Evolutionary conservation across 805 yeast genomes (phyloP), one percentile per base, ranked within the genome.

Genomic region (Ogataea minuta): DNA sequence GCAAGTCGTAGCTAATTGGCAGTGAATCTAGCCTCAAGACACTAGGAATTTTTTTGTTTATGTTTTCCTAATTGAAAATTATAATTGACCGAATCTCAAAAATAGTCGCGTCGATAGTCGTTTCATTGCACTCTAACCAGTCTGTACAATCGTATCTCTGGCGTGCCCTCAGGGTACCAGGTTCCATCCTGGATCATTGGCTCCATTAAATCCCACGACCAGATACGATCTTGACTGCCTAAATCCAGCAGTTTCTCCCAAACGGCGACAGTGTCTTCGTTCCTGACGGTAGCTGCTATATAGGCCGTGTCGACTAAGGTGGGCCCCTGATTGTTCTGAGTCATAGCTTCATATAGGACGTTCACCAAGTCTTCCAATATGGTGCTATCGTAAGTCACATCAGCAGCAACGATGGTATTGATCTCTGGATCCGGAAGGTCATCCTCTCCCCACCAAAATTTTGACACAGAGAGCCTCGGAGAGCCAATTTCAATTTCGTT

Each of bases 271-370:
- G 88, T 81, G 2, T 62, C 69, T 16, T 60, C 68, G 39, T 84
- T 88, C 37, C 98, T 63, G 2, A 83, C 70, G 0, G 96, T 85
- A 4, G 95, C 91, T 2, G 95, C 81, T 11, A 90, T 71, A 30
- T 52, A 50, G 2, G 59, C 60, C 6, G 34, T 34, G 9, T 50
- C 48, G 4, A 58, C 61, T 23, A 43, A 36, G 4, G 46, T 49
- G 23, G 14, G 17, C 48, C 6, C 29, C 4, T 20, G 17, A 14
- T 44, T 40, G 15, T 50, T 49, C 28, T 50, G 25, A 4, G 50
- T 32, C 57, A 61, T 56, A 7, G 70, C 62, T 27, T 63, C 67
- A n/a, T 54, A 46, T 2, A 84, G 54, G 9, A 81, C 73, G 4
- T 54, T 44, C n/a, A 77, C 70, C 28, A 90, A 67, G 16, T 62